Percentiles rank a stretch among this genome's conserved stretches.
Conservation (phyloP, 225 moss, liverwort and hornwort genomes). For the Rhytidiadelphus loreus region DNA sequence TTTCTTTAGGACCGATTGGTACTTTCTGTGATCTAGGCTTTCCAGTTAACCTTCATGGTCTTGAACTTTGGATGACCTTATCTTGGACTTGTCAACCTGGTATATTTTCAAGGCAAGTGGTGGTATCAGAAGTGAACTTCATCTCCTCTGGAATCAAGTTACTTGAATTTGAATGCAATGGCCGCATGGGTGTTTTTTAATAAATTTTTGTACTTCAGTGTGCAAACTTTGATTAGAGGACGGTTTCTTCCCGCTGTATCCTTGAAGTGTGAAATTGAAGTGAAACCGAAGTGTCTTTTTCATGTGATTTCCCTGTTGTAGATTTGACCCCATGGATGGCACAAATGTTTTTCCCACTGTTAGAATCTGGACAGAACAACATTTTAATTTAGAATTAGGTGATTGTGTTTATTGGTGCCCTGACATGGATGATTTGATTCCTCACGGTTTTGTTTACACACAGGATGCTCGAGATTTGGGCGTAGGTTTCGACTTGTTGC, state of each 20-base stretch:
- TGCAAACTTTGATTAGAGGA: background rate
- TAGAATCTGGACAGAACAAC: background rate
- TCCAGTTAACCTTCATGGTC: background rate
- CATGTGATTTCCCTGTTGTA: background rate
- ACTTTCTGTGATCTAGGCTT: background rate
- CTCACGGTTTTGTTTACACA: background rate
- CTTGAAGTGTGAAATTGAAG: background rate
- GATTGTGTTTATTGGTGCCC: background rate
- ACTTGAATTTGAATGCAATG: background rate
- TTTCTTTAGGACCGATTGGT: background rate
- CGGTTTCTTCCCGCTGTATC: background rate
- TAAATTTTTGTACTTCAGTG: background rate
- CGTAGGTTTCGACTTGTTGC: slow-evolving; percentile 64
- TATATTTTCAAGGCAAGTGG: background rate
- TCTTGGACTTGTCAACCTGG: background rate
- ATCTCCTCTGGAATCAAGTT: background rate
- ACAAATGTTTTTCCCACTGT: background rate
- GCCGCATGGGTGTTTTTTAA: background rate
- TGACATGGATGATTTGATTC: background rate
- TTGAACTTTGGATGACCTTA: background rate
- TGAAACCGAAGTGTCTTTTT: background rate
- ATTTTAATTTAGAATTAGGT: background rate
- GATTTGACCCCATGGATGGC: background rate
- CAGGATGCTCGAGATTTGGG: slow-evolving; percentile 98
- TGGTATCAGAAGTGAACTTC: background rate